phyloP scores from a whole-genome alignment of 139 green algal genomes.

The Monoraphidium neglectum region DNA sequence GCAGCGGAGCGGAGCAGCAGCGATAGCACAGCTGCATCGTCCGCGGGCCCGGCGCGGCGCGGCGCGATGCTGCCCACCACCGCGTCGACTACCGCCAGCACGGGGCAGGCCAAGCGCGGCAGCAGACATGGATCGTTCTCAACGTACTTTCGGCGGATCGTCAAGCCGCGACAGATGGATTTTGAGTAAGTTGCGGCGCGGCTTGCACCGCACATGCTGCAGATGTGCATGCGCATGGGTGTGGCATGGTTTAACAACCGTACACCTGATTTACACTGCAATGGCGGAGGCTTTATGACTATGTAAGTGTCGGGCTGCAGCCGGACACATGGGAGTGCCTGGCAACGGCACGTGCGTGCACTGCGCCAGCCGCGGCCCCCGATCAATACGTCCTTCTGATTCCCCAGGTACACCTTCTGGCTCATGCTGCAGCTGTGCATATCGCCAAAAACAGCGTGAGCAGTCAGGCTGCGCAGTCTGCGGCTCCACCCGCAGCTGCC shows the following conservation, averaged over 20 bases:
- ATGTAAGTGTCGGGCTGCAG: neutral
- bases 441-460: conserved; percentile 90
- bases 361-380: neutral
- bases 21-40: too few species aligned
- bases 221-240: too few species aligned
- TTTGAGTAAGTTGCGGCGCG: conserved; percentile 87
- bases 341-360: neutral
- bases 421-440: conserved; percentile 93
- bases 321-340: neutral
- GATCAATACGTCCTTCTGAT: neutral
- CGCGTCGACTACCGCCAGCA: neutral
- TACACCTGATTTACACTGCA: neutral
- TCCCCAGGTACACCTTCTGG: conserved; percentile 91
- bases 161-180: conserved; percentile 88
- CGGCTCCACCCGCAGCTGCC: too few species aligned
- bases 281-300: neutral
- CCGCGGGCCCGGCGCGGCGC: too few species aligned
- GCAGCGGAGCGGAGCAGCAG: too few species aligned
- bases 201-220: too few species aligned
- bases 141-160: conserved; percentile 72
- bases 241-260: too few species aligned
- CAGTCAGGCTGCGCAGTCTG: too few species aligned
- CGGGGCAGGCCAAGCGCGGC: neutral
- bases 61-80: conserved; percentile 22
- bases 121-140: conserved; percentile 14